Evolutionary conservation across 331 rosid species (phyloP), one percentile per base, ranked within the genome.

Genomic region (Malus hybrid): DNA sequence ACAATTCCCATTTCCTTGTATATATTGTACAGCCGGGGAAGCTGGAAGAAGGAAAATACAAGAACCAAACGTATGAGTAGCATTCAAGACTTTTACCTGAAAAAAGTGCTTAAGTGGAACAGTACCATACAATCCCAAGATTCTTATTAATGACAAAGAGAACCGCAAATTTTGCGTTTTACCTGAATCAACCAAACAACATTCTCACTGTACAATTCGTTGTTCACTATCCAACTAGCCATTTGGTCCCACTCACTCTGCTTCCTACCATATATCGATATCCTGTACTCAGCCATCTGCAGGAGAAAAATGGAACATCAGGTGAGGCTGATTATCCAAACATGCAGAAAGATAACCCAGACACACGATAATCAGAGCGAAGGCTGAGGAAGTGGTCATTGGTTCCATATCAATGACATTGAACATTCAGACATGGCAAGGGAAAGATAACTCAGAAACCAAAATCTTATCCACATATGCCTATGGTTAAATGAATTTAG

Each of bases 161-260:
- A 65, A 31, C 15, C 2, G 12, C 27, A 9, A 33, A 29, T 71
- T 65, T 75, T 52, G 72, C 55, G 63, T 83, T 73, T 73, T 89
- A 95, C 99, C 99, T 96, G 99, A 84, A 96, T 96, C 84, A 96
- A 79, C 99, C 99, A 95, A 73, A 95, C 98, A 77, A 89, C 99
- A 88, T 96, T 96, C 80, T 86, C 93, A 34, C 96, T 89, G 90
- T 96, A 92, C 82, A 96, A 74, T 29, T 92, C 94, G 78, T 92
- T 92, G 79, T 96, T 96, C 78, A 96, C 93, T 88, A 96, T 88
- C 99, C 99, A 96, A 81, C 99, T 96, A 61, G 99, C 98, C 82
- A 92, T 81, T 85, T 96, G 98, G 81, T 96, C 99, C 99, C 99
- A 96, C 85, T 92, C 98, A 78, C 99, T 96, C 84, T 92, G 98